Base-by-base conservation (phyloP, 164 flowering plant genomes). In the Amborella trichopoda region DNA sequence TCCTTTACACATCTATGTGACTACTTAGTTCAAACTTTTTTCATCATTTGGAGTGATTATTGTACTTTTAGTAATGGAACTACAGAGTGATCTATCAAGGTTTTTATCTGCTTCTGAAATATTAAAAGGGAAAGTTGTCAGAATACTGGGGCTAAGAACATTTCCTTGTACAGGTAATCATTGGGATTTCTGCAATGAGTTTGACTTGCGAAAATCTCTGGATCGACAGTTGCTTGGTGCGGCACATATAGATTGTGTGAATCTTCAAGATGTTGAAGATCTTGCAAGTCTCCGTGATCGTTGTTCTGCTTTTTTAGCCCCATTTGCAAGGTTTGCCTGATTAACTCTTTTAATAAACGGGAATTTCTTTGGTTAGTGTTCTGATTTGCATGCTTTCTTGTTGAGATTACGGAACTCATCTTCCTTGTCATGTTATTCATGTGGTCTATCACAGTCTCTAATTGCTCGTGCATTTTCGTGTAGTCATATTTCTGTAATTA, bases 131-230 rank as follows among this genome's bases (percentile, higher is more conserved):
- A n/a, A n/a, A n/a, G n/a, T n/a, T n/a, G 34, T 6, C 6, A 12
- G 16, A 2, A 2, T 32, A 18, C 8, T 38, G 48, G 26, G 40
- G 33, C 54, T 69, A 27, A 42, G 37, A 20, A 46, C 23, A 52
- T 54, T 6, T 48, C 14, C n/a, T 52, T 59, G 8, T 61, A 63
- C 82, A 84, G 95, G 68, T 48, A 47, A 48, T 36, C 72, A 61
- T 41, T 68, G 59, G 32, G 86, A 82, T 58, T 91, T 68, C 55
- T 70, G 80, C 86, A 82, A 67, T 71, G 93, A 84, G 25, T 91
- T 91, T 76, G 96, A 91, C 61, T 66, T 87, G 75, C 71, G 95
- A 56, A 87, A 87, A 55, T 88, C 95, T 36, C 44, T 87, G 45
- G 95, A 77, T 32, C 78, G 88, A 72, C 80, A 80, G 21, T 67